Evolutionary conservation across 106 monocot genomes (phyloP), one percentile per base, ranked within the genome.

Genomic region (Dioscorea zingiberensis): DNA sequence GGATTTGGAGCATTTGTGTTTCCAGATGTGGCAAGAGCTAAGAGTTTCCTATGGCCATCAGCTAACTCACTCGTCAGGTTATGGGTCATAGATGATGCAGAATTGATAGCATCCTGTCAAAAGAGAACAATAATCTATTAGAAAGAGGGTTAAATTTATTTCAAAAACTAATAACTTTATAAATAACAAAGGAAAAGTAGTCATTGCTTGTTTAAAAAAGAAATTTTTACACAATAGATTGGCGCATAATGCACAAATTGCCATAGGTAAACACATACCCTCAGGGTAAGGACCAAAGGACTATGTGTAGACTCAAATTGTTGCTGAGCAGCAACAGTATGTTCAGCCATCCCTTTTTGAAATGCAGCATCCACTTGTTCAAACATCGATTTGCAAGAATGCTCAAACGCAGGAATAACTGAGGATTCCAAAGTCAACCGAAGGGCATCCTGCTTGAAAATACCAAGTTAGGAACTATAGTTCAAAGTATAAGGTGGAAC

Each of bases 261-360:
- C 51, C 15, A 51, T 1, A 19, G 18, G 19, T 18, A 51, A 65
- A 21, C 53, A 59, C 67, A 68, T 86, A 97, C 97, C 81, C 88
- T 88, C 27, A 97, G 75, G 70, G 97, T 80, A 46, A 84, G 66
- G 21, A 84, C 84, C 60, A 92, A 60, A n/a, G 85, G 83, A 58
- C 81, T 83, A 67, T 92, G 81, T 59, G 73, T 45, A 22, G 88
- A 65, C 29, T 88, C 97, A 69, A 84, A 54, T 30, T 97, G 85
- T 70, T 88, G 78, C 63, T 88, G 84, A 66, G 83, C 64, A 73
- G 85, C 80, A 49, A 73, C 45, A 7, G 73, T 82, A 70, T 97
- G 85, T 73, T 97, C 97, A 62, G 55, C 65, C 84, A 92, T 86
- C 79, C 97, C 97, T 67, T 92, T 97, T 44, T 86, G 86, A 72